A percentile compares a stretch with the other conserved stretches of the same genome.
Evolutionary conservation across 129 eudicot genomes (phyloP).

Genomic region (Mikania micrantha): DNA sequence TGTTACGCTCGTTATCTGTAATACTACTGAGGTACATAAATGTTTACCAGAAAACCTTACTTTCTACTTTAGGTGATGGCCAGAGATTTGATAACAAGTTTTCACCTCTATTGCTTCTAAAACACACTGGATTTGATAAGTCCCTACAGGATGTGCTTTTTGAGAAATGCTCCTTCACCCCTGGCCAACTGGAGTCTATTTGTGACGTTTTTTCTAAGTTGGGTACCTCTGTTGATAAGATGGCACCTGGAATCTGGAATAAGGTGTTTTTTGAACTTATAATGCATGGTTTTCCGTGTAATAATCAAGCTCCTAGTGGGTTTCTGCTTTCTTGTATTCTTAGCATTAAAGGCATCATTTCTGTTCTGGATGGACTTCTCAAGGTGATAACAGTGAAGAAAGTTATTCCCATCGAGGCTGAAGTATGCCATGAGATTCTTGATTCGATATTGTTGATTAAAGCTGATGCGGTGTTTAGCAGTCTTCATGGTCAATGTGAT

Average conservation of each 20-base stretch:
- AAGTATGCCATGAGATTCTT: constrained; percentile 47
- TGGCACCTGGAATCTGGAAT: constrained; percentile 51
- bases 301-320: constrained; percentile 49
- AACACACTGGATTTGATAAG: constrained; percentile 65
- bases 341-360: constrained; percentile 53
- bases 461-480: constrained; percentile 57
- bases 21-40: constrained; percentile 42
- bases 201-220: constrained; percentile 48
- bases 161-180: constrained; percentile 35
- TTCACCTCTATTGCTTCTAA: constrained; percentile 57
- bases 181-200: constrained; percentile 42
- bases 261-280: constrained; percentile 53
- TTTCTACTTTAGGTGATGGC: constrained; percentile 36
- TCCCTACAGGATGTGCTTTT: constrained; percentile 46
- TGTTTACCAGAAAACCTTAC: constrained; percentile 58
- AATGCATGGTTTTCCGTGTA: constrained; percentile 87
- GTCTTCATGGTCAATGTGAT: constrained; percentile 59
- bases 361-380: constrained; percentile 48
- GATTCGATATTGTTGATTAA: constrained; percentile 51
- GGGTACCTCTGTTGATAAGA: constrained; percentile 42
- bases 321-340: constrained; percentile 70
- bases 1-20: constrained; percentile 44
- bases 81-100: constrained; percentile 28
- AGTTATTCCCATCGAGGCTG: constrained; percentile 37
- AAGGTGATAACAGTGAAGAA: constrained; percentile 28